A percentile compares a stretch with the other conserved stretches of the same genome.
Evolutionary conservation across 768 basidiomycete genomes (phyloP).

Genomic region (Leccinum boreale): DNA sequence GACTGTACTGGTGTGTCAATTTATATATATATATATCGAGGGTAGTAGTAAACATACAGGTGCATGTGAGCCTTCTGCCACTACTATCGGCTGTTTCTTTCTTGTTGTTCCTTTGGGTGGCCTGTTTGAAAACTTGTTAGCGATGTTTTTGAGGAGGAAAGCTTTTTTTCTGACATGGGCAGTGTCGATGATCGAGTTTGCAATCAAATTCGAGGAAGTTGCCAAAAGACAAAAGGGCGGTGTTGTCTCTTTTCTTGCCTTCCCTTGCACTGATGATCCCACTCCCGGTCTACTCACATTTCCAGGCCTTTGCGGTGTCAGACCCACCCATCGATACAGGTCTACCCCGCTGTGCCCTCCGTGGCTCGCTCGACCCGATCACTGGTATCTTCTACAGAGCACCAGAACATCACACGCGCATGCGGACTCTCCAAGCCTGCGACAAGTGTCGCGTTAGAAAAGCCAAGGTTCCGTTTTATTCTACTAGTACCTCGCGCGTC

Average conservation of each 20-base stretch:
- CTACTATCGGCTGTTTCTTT: conserved; percentile 7
- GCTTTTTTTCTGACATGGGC: background rate
- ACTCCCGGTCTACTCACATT: background rate
- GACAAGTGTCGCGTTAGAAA: conserved; percentile 71
- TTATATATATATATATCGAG: background rate
- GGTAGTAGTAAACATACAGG: conserved; percentile 16
- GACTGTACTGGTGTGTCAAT: conserved; percentile 38
- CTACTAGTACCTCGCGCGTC: background rate
- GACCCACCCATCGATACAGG: conserved; percentile 2
- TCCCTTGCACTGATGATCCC: background rate
- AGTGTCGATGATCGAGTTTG: background rate
- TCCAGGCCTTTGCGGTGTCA: background rate
- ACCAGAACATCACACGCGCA: conserved; percentile 53
- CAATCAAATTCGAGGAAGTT: too few relatives aligned
- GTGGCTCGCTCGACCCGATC: conserved; percentile 59
- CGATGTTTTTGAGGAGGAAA: background rate
- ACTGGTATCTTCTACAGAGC: conserved; percentile 68
- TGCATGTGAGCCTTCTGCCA: conserved; percentile 8
- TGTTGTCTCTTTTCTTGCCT: too few relatives aligned
- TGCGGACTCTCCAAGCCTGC: conserved; percentile 73
- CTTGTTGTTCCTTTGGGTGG: conserved; percentile 28
- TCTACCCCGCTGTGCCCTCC: conserved; percentile 34
- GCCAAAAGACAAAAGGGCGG: too few relatives aligned
- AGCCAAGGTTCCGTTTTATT: conserved; percentile 54
- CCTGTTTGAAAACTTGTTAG: conserved; percentile 5